Evolutionary conservation across 177 flowering plant genomes (phyloP), one percentile per base, ranked within the genome.

Genomic region (Vitis hybrid): DNA sequence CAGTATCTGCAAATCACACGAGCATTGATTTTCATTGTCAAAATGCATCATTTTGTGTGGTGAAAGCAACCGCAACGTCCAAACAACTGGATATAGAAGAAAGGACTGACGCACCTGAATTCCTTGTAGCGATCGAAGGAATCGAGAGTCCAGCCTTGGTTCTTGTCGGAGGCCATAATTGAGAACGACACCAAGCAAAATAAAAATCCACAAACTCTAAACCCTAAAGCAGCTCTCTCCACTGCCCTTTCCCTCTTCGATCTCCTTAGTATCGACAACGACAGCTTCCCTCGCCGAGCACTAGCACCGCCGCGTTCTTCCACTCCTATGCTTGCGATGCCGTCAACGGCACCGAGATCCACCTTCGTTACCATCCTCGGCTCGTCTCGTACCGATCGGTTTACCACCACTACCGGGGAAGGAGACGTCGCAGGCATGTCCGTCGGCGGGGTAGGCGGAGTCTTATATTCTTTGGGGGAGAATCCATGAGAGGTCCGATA

Each of bases 61-160:
- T 35, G 46, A 35, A 35, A 35, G 7, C 27, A 24, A 24, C 27
- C 27, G 27, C 27, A 24, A 24, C 27, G 27, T 35, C 7, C 6
- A 35, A 35, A 35, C 46, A 6, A 35, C 46, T 35, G 46, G 6
- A 35, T 24, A 24, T 24, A 24, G 27, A 24, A 24, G 46, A 35
- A 35, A 35, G 3, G 46, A 35, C 46, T 0, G 46, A 58, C 61
- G 18, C 46, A 83, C 90, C 86, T 80, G 81, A 83, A 87, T 66
- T 87, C 88, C 64, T 71, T 80, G 77, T 87, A 87, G 2, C 75
- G 78, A 40, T 79, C 62, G 60, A 79, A 87, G 48, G 88, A 85
- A 68, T 85, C 88, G 50, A 80, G 69, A 62, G 83, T 82, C 88
- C 88, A 85, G 2, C 88, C 90, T 60, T 61, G 72, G 65, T 81